These are phyloP conservation scores for Colletotrichum eremochloae DNA, from an alignment of 2,329 filamentous ascomycete species.

Conservation along the genomic window DNA sequence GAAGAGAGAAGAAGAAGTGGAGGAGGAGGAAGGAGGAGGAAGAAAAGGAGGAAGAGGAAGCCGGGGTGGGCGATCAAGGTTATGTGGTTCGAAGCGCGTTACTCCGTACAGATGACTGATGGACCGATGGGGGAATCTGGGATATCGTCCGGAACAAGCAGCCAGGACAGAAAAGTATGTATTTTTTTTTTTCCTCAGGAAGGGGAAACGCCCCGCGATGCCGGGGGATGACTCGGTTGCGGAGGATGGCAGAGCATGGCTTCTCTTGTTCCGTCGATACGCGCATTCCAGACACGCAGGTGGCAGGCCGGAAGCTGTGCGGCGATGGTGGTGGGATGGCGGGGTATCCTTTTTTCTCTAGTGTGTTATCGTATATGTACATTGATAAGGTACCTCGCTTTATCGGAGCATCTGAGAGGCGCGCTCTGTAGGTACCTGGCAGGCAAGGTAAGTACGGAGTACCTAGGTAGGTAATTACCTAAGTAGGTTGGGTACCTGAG, in stretches of 20 bases:
- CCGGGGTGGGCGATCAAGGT: conserved; percentile 26
- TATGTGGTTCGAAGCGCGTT: background rate
- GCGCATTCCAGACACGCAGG: conserved; percentile 28
- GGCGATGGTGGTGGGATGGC: background rate
- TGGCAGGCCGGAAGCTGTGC: conserved; percentile 14
- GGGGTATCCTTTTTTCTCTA: background rate
- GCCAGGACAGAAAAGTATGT: background rate
- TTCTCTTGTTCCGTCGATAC: conserved; percentile 5
- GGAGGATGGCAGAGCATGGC: background rate
- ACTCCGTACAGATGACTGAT: background rate
- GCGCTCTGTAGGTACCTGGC: no score
- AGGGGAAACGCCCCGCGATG: background rate
- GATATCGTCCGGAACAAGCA: background rate
- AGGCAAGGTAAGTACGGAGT: no score
- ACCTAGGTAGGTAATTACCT: no score
- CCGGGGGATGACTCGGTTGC: conserved; percentile 32
- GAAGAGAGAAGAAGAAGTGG: no score
- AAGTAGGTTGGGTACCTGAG: no score
- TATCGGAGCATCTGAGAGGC: no score
- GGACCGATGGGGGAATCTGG: background rate
- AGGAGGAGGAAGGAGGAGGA: background rate
- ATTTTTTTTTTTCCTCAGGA: background rate
- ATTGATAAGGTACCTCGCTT: no score
- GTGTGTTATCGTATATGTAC: background rate
- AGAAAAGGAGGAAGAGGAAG: background rate